These are phyloP conservation scores for Evernia prunastri DNA, from an alignment of 495 filamentous ascomycete genomes.

Conservation along the genomic window DNA sequence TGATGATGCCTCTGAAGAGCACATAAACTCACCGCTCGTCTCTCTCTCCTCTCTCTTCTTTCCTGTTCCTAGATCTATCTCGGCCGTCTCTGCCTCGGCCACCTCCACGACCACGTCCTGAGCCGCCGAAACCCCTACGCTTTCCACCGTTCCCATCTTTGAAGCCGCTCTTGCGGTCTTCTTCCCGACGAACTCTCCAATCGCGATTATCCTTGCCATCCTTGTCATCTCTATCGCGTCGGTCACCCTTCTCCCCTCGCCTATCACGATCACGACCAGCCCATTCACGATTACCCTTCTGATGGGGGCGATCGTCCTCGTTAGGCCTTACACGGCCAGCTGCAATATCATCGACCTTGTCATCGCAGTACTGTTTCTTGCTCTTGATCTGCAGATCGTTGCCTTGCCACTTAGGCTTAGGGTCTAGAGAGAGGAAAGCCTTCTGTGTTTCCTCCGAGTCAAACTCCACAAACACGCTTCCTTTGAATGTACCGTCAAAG, in stretches of 20 bases:
- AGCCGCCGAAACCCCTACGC: constrained; percentile 30
- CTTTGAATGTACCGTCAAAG: constrained; percentile 70
- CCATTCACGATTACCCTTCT: constrained; percentile 27
- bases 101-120: constrained; percentile 35
- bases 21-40: constrained; percentile 39
- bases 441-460: constrained; percentile 63
- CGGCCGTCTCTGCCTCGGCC: constrained; percentile 34
- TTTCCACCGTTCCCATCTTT: constrained; percentile 32
- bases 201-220: constrained; percentile 45
- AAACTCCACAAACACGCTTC: constrained; percentile 93
- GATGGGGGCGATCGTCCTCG: constrained; percentile 30
- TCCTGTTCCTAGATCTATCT: constrained; percentile 24
- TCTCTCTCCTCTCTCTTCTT: constrained; percentile 30
- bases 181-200: constrained; percentile 61
- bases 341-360: constrained; percentile 69
- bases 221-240: constrained; percentile 5
- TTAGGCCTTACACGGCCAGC: constrained; percentile 60
- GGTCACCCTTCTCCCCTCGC: constrained; percentile 4
- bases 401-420: constrained; percentile 76
- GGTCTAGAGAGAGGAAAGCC: constrained; percentile 68
- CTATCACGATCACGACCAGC: constrained; percentile 17
- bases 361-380: constrained; percentile 80
- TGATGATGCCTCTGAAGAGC: background rate
- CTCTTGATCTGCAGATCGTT: constrained; percentile 66
- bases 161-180: constrained; percentile 61